Percentiles rank a stretch among this genome's conserved stretches.
Conservation (phyloP, 768 basidiomycete species). For the Termitomyces sp. region DNA sequence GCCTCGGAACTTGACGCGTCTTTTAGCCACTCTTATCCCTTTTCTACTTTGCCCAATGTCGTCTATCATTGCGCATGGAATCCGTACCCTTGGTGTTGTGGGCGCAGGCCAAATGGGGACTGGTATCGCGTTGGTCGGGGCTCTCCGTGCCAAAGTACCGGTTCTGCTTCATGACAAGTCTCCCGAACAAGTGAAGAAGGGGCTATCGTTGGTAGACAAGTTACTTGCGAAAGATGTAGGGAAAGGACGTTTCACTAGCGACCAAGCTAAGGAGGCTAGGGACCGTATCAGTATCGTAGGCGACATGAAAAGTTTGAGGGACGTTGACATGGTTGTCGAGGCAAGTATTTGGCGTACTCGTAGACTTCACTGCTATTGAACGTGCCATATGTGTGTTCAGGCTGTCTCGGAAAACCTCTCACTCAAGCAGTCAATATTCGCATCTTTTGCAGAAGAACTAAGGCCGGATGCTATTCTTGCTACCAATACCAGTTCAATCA, state of each 20-base stretch:
- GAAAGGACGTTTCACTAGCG: slow-evolving; percentile 68
- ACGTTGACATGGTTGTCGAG: slow-evolving; percentile 91
- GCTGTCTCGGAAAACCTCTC: slow-evolving; percentile 83
- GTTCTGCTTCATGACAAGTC: slow-evolving; percentile 85
- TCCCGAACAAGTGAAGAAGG: slow-evolving; percentile 64
- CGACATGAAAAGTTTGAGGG: slow-evolving; percentile 55
- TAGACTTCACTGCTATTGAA: background rate
- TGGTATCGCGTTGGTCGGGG: slow-evolving; percentile 86
- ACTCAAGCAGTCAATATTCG: slow-evolving; percentile 77
- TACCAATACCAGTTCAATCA: slow-evolving; percentile 91
- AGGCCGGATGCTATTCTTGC: slow-evolving; percentile 78
- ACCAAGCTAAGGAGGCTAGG: slow-evolving; percentile 69
- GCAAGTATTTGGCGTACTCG: slow-evolving; percentile 30
- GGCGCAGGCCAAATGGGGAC: slow-evolving; percentile 89
- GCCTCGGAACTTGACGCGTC: slow-evolving; percentile 4
- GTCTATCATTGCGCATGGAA: slow-evolving; percentile 64
- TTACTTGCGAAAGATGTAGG: slow-evolving; percentile 85
- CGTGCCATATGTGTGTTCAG: slow-evolving; percentile 27
- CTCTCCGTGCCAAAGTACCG: slow-evolving; percentile 79
- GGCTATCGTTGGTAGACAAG: slow-evolving; percentile 70
- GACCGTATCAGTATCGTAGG: slow-evolving; percentile 59
- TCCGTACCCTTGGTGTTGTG: slow-evolving; percentile 71
- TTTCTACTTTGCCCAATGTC: slow-evolving; percentile 27
- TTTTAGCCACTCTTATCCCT: background rate
- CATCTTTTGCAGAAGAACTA: slow-evolving; percentile 59